Evolutionary conservation across 345 rosid species (phyloP).

Genomic region (Acer negundo): DNA sequence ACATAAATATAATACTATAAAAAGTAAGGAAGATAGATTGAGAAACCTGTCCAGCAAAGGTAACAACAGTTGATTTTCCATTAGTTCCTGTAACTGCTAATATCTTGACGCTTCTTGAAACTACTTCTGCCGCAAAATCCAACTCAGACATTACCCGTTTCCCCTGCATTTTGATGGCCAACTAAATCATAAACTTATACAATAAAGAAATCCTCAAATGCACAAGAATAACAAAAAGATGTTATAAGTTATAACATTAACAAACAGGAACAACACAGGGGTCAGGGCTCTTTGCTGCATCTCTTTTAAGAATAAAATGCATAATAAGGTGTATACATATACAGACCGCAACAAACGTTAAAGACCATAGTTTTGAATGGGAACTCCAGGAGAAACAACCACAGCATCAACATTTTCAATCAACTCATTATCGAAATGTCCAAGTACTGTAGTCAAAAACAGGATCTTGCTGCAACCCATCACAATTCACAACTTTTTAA

Average conservation of each 20-base stretch:
- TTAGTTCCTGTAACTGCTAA: conserved; percentile 41
- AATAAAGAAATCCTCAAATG: background rate
- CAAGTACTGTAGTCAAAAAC: conserved; percentile 30
- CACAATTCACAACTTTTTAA: background rate
- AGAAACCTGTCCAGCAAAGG: conserved; percentile 39
- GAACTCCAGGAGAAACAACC: conserved; percentile 38
- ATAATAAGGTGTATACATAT: background rate
- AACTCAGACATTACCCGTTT: conserved; percentile 33
- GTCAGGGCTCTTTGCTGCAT: no score
- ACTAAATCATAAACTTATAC: no score
- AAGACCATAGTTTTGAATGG: conserved; percentile 30
- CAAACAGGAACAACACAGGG: background rate
- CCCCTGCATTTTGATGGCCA: conserved; percentile 23
- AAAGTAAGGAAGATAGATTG: background rate
- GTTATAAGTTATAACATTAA: background rate
- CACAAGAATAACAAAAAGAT: background rate
- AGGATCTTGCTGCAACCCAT: conserved; percentile 27
- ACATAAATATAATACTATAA: background rate
- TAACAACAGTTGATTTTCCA: conserved; percentile 44
- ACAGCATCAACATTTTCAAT: conserved; percentile 25
- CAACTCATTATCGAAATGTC: conserved; percentile 17
- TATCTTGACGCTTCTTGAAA: conserved; percentile 28
- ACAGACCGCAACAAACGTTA: conserved; percentile 30
- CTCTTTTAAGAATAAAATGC: no score
- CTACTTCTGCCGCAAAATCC: conserved; percentile 34